Base-by-base conservation (phyloP, 495 filamentous ascomycete species). In the Tuber indicum region DNA sequence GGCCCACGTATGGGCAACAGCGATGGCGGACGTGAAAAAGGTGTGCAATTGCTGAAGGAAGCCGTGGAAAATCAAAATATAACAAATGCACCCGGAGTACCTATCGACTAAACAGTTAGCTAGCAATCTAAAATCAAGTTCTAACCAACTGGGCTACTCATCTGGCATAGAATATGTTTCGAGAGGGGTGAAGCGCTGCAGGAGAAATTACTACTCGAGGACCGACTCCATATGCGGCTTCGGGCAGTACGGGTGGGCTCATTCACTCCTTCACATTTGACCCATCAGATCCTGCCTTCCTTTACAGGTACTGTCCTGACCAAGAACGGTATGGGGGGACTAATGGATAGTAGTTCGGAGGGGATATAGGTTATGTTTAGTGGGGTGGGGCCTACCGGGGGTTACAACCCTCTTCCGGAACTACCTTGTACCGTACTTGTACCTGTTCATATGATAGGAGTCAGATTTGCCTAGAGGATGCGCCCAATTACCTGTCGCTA, bases 231-330 rank as follows among this genome's bases (percentile, higher is more conserved):
- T 45, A 16, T 16, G 42, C 32, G 32, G 0, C 32, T 32, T 32
- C 32, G 8, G 42, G 42, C 8, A 42, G 8, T 42, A 0, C 9
- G 10, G 12, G 44, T 45, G 44, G 23, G 47, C 47, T 23, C 47
- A 23, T 5, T 23, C 7, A 10, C 49, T 12, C 8, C 23, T n/a
- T 12, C 23, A n/a, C 6, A 52, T 12, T 10, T 52, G 23, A 10
- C 23, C 6, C 23, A 10, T 8, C 8, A 19, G 8, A n/a, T 12
- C 7, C n/a, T 12, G 23, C 23, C 0, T n/a, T n/a, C 23, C 23
- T n/a, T n/a, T 23, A n/a, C 8, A 2, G 9, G 21, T 0, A n/a
- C 2, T 0, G 2, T n/a, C n/a, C 12, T 52, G 2, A 2, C 3
- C n/a, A 1, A n/a, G 8, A 10, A n/a, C 3, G 45, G 45, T 19